Evolutionary conservation across 768 basidiomycete species (phyloP).

Genomic region (Phylloporus arenicola): DNA sequence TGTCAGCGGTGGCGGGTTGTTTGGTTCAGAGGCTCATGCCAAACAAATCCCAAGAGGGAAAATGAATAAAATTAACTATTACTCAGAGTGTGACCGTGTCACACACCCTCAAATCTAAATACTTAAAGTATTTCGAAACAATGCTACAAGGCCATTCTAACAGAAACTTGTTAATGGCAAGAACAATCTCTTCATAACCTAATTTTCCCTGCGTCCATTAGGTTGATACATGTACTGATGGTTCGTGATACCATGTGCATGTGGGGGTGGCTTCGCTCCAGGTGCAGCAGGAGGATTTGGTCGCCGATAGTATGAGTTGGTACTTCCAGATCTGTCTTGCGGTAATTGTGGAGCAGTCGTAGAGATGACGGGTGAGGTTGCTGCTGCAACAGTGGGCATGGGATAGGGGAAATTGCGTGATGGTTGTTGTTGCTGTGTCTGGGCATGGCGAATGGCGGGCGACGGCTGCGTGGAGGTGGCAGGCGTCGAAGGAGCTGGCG

Average conservation of each 20-base stretch:
- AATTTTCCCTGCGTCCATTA: slow-evolving; percentile 34
- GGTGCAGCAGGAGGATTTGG: slow-evolving; percentile 27
- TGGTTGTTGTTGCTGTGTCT: slow-evolving; percentile 27
- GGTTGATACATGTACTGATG: slow-evolving; percentile 46
- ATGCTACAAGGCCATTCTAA: neutral
- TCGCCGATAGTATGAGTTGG: slow-evolving; percentile 54
- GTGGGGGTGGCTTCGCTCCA: slow-evolving; percentile 22
- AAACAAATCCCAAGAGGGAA: slow-evolving; percentile 15
- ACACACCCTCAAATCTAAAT: slow-evolving; percentile 11
- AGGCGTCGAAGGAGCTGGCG: slow-evolving; percentile 33
- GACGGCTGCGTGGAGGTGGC: slow-evolving; percentile 33
- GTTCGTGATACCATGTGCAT: slow-evolving; percentile 20
- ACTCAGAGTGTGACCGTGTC: slow-evolving; percentile 17
- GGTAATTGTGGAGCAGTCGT: slow-evolving; percentile 37
- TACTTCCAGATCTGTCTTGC: slow-evolving; percentile 21
- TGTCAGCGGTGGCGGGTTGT: slow-evolving; percentile 24
- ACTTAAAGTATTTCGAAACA: slow-evolving; percentile 11
- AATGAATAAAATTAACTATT: neutral
- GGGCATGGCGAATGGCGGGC: slow-evolving; percentile 28
- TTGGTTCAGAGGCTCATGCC: slow-evolving; percentile 24
- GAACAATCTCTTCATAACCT: neutral
- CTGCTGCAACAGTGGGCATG: slow-evolving; percentile 66
- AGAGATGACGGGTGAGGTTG: slow-evolving; percentile 52
- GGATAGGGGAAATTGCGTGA: slow-evolving; percentile 51
- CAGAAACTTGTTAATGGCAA: neutral